Percentiles rank a stretch among this genome's conserved stretches.
Conservation (phyloP, 192 early-diverging fungal species). For the Diversispora epigaea region DNA sequence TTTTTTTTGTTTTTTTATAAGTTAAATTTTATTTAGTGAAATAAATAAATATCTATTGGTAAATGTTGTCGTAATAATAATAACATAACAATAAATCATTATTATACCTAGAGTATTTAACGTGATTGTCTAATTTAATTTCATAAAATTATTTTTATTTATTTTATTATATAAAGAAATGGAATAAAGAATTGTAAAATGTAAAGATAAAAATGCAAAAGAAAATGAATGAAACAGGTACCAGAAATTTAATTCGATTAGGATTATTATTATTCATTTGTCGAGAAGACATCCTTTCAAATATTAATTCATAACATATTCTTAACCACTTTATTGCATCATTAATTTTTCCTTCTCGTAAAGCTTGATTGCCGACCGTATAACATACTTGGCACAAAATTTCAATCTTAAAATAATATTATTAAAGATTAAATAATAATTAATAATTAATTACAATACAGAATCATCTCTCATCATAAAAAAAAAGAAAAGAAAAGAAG, state of each 20-base stretch:
- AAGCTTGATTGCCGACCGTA: constrained; percentile 20
- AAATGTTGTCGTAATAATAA: background rate
- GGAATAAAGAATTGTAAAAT: background rate
- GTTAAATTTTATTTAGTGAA: background rate
- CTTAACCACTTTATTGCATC: constrained; percentile 32
- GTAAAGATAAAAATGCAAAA: too few species aligned
- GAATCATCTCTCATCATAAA: background rate
- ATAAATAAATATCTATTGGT: background rate
- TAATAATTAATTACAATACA: background rate
- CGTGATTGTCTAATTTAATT: constrained; percentile 15
- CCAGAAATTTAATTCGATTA: too few species aligned
- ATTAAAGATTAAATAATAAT: background rate
- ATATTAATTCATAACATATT: constrained; percentile 24
- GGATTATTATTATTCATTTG: too few species aligned
- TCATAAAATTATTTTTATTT: background rate
- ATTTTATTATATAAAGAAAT: background rate
- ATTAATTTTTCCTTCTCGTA: constrained; percentile 12
- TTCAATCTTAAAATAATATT: constrained; percentile 2
- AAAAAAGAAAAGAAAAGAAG: background rate
- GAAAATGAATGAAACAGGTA: too few species aligned
- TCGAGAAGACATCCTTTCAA: background rate
- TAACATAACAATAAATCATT: background rate
- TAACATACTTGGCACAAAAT: constrained; percentile 32
- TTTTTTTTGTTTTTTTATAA: background rate
- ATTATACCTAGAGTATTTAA: constrained; percentile 25